A percentile compares a stretch with the other conserved stretches of the same genome.
phyloP scores from a whole-genome alignment of 176 grass and related monocot species.

The Oryza brachyantha region DNA sequence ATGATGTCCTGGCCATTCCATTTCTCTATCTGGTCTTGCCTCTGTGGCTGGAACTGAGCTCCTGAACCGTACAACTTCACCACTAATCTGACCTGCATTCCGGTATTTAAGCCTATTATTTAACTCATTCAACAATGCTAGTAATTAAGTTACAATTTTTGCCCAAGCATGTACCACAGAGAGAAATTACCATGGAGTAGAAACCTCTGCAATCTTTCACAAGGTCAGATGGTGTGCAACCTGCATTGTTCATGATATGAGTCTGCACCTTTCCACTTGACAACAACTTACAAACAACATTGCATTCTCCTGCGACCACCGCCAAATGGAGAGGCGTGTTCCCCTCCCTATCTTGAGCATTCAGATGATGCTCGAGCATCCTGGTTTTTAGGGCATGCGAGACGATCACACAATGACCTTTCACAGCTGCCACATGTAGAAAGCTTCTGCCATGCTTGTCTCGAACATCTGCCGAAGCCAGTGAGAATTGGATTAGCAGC shows the following conservation, averaged over 20 bases:
- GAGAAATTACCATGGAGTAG: conserved; percentile 39
- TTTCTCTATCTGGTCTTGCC: conserved; percentile 49
- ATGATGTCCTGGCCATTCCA: conserved; percentile 38
- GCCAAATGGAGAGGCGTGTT: conserved; percentile 48
- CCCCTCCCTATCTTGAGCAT: conserved; percentile 38
- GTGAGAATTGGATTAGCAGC: conserved; percentile 7
- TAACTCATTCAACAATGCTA: neutral
- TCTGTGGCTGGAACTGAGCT: conserved; percentile 32
- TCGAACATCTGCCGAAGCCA: conserved; percentile 33
- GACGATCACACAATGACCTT: neutral
- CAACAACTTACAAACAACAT: conserved; percentile 10
- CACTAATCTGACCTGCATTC: conserved; percentile 19
- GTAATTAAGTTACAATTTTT: neutral
- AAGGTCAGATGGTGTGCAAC: conserved; percentile 25
- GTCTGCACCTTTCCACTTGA: neutral
- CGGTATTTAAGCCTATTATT: neutral
- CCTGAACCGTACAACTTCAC: conserved; percentile 24
- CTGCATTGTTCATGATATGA: conserved; percentile 44
- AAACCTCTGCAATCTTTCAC: conserved; percentile 24
- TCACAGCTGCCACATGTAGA: conserved; percentile 29
- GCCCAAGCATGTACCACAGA: neutral
- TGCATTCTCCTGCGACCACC: neutral
- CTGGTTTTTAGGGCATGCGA: neutral
- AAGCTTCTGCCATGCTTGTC: conserved; percentile 39
- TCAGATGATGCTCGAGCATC: conserved; percentile 24